A percentile compares a stretch with the other conserved stretches of the same genome.
Evolutionary conservation across 768 basidiomycete genomes (phyloP).

Genomic region (Hypholoma sublateritium): DNA sequence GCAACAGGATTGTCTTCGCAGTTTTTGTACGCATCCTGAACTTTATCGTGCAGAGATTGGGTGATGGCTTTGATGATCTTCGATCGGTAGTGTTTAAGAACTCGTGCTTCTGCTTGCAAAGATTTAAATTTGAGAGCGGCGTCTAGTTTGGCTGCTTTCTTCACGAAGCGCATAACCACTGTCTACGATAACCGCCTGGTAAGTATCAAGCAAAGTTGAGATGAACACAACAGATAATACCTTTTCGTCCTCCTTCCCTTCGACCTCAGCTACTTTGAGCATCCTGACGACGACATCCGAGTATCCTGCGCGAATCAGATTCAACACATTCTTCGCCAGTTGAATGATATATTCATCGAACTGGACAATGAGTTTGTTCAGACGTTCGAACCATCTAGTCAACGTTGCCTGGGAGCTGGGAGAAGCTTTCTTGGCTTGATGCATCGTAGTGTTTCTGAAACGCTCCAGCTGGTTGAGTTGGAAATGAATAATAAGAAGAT

Average conservation of each 20-base stretch:
- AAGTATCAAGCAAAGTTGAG: neutral
- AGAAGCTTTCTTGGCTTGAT: slow-evolving; percentile 85
- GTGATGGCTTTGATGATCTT: slow-evolving; percentile 82
- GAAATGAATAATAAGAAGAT: slow-evolving; percentile 88
- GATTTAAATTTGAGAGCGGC: slow-evolving; percentile 93
- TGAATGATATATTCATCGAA: slow-evolving; percentile 87
- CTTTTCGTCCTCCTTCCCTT: slow-evolving; percentile 94
- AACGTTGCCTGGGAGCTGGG: slow-evolving; percentile 66
- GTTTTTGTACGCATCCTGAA: slow-evolving; percentile 64
- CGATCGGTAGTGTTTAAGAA: slow-evolving; percentile 93
- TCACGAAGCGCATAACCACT: slow-evolving; percentile 90
- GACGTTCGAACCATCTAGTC: slow-evolving; percentile 78
- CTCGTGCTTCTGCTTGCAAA: slow-evolving; percentile 88
- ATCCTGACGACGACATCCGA: slow-evolving; percentile 88
- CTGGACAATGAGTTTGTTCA: slow-evolving; percentile 74
- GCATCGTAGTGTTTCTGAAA: slow-evolving; percentile 94
- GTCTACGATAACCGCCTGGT: slow-evolving; percentile 49
- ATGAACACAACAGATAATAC: slow-evolving; percentile 34
- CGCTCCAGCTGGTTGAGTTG: slow-evolving; percentile 90
- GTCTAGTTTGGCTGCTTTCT: slow-evolving; percentile 90
- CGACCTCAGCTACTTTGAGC: slow-evolving; percentile 91
- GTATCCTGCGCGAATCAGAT: slow-evolving; percentile 77
- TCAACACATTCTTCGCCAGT: slow-evolving; percentile 74
- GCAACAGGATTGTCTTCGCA: slow-evolving; percentile 62
- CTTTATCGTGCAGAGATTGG: slow-evolving; percentile 70